Evolutionary conservation across 1,284 basidiomycete species (phyloP), one percentile per base, ranked within the genome.

Genomic region (Malassezia dermatis): DNA sequence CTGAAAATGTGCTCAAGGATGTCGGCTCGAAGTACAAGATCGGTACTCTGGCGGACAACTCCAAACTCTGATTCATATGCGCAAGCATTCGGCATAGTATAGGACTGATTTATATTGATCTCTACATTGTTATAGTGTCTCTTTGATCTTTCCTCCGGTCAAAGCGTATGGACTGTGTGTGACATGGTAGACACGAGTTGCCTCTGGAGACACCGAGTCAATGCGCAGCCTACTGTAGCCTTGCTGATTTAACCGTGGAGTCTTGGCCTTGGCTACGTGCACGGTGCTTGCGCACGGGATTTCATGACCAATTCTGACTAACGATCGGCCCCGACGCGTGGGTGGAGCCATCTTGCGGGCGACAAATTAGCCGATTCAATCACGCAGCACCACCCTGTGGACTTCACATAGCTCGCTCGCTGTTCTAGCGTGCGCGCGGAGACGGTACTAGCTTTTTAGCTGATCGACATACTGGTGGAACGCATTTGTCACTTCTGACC

Each of bases 1-100:
- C 58, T 27, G 71, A 74, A 37, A 65, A 71, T 51, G 58, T 74
- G 21, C 56, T 74, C 35, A 60, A 67, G 48, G 69, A 70, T 48
- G 51, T 63, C 7, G 71, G 59, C 8, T 27, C 45, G 6, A 59
- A 70, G 44, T 56, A 54, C 53, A 57, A 67, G 45, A 72, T 73
- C 31, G 71, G 71, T 47, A 62, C 65, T 53, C 64, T 66, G 56
- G 61, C 49, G 3, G 55, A 71, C 53, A 61, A 62, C 50, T 59
- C 69, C 12, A 69, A 69, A 58, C 62, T 71, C 31, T 69, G 50
- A 62, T 19, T 21, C 11, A 11, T 24, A 3, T 34, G 12, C 32
- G 11, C 28, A 6, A 30, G 7, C 15, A n/a, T 34, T 34, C 32
- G 32, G 32, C 4, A 34, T n/a, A 15, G 15, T 2, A 34, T 34